Evolutionary conservation across 805 yeast genomes (phyloP).

Genomic region (Metschnikowia proteae): DNA sequence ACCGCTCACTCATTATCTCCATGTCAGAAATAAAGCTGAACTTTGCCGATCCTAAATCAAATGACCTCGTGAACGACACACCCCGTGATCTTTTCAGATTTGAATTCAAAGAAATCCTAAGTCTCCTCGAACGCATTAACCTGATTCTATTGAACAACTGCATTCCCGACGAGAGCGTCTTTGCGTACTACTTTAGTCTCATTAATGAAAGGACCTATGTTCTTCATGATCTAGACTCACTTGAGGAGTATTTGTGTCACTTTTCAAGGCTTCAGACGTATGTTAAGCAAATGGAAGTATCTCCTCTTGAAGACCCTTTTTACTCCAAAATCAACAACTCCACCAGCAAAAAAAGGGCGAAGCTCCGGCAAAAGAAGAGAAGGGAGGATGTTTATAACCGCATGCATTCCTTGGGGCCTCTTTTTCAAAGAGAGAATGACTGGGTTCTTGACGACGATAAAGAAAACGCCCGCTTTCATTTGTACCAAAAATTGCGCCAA

Average conservation of each 20-base stretch:
- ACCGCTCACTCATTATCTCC: slow-evolving; percentile 5
- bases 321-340: background rate
- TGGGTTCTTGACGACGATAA: background rate
- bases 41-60: background rate
- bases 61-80: slow-evolving; percentile 9
- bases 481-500: slow-evolving; percentile 2
- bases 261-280: slow-evolving; percentile 10
- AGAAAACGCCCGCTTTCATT: background rate
- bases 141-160: slow-evolving; percentile 14
- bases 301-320: background rate
- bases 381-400: background rate
- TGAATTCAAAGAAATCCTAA: slow-evolving; percentile 7
- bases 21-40: background rate
- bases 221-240: slow-evolving; percentile 14
- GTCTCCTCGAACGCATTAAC: slow-evolving; percentile 11
- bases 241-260: slow-evolving; percentile 16
- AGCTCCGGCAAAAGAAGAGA: background rate
- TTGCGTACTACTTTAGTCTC: slow-evolving; percentile 29
- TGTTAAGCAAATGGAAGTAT: background rate
- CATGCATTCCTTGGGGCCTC: background rate
- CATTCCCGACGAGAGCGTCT: slow-evolving; percentile 25
- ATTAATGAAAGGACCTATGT: slow-evolving; percentile 8
- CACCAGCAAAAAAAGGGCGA: background rate
- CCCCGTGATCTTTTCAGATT: slow-evolving; percentile 10
- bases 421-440: background rate